Evolutionary conservation across 2,329 filamentous ascomycete genomes (phyloP).

Genomic region (Sphaerostilbella broomeana): DNA sequence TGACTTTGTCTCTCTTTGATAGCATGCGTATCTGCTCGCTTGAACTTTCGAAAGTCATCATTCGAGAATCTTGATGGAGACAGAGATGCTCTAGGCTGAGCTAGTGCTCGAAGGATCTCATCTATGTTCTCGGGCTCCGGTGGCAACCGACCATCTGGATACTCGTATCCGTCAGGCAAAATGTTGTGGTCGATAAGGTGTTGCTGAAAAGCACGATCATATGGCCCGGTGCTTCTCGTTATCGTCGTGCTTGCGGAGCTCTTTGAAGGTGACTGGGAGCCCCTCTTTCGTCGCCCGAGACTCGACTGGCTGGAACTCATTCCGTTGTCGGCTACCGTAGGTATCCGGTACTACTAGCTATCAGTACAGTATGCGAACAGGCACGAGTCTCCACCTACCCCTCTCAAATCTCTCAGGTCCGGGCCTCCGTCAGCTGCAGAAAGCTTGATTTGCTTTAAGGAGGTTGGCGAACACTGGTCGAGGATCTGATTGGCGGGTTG

Average conservation of each 20-base stretch:
- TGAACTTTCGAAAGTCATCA: conserved; percentile 26
- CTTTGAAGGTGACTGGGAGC: conserved; percentile 7
- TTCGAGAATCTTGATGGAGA: conserved; percentile 30
- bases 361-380: too few relatives aligned
- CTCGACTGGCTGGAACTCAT: too few relatives aligned
- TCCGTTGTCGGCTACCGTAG: too few relatives aligned
- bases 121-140: conserved; percentile 17
- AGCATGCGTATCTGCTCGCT: conserved; percentile 22
- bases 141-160: conserved; percentile 13
- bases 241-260: conserved; percentile 8
- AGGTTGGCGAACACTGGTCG: too few relatives aligned
- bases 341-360: too few relatives aligned
- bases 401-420: too few relatives aligned
- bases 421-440: too few relatives aligned
- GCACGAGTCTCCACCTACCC: too few relatives aligned
- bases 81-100: conserved; percentile 24
- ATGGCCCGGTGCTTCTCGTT: conserved; percentile 15
- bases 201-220: conserved; percentile 18
- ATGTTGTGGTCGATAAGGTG: conserved; percentile 17
- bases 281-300: too few relatives aligned
- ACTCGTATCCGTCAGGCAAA: conserved; percentile 13
- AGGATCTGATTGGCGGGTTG: too few relatives aligned
- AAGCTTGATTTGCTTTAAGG: too few relatives aligned
- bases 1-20: conserved; percentile 29
- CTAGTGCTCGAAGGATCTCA: conserved; percentile 15